Base-by-base conservation (phyloP, 306 rosid genomes). In the Hippophae tibetana region DNA sequence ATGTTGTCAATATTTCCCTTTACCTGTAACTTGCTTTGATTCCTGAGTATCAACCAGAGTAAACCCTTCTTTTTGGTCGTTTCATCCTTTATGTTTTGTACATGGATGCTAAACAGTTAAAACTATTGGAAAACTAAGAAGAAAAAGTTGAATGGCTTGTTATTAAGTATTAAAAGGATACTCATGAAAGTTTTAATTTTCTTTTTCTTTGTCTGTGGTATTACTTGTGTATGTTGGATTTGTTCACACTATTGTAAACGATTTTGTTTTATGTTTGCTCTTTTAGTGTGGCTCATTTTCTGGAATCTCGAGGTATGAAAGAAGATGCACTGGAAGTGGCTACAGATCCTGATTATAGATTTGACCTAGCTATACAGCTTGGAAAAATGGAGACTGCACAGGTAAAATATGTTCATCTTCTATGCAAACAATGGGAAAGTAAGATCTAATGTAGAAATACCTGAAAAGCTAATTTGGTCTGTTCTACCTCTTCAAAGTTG, bases 251-350 rank as follows among this genome's bases (percentile, higher is more conserved):
- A 11, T 26, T 45, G 53, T 43, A 47, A 38, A 46, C 45, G 4
- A 26, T 45, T 52, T 56, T 46, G 40, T 65, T 38, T 73, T 49
- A 55, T 49, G 53, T 66, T 31, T 60, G 43, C 41, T 48, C 38
- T 70, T 53, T 58, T 54, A 93, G 99, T 65, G 99, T 93, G 78
- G 99, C 97, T 72, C 97, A 69, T 47, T 93, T 93, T 84, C 72
- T 93, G 80, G 99, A 93, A 79, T 86, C 99, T 45, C 85, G 95
- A 25, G 97, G 90, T 40, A 93, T 93, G 99, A 68, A 86, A 68
- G 97, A 84, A 85, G 95, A 86, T 64, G 97, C 99, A 52, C 82
- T 93, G 64, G 97, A 82, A 72, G 89, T 93, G 47, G 97, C 97
- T 52, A 93, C 95, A 18, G 97, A 93, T 76, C 90, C 97, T 56